phyloP scores from a whole-genome alignment of 83 land plant genomes.

The Larix sibirica region DNA sequence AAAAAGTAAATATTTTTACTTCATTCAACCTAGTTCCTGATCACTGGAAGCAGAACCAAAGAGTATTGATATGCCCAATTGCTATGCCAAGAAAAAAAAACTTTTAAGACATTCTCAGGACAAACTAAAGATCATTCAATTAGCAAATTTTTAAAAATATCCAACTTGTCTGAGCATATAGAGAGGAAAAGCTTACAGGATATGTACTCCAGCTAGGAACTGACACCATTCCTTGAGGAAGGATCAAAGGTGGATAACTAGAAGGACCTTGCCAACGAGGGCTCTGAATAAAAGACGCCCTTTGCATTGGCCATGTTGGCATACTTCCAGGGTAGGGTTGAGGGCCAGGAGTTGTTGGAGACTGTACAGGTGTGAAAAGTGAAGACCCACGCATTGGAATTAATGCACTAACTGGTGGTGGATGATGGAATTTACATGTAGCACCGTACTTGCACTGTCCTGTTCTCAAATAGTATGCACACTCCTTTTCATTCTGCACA shows the following conservation, averaged over 20 bases:
- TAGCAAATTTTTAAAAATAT: background rate
- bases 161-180: background rate
- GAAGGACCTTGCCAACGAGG: slow-evolving; percentile 87
- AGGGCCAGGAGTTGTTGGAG: slow-evolving; percentile 73
- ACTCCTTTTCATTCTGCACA: slow-evolving; percentile 82
- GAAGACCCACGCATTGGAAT: slow-evolving; percentile 71
- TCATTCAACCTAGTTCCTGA: background rate
- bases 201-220: slow-evolving; percentile 80
- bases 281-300: slow-evolving; percentile 74
- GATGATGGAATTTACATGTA: slow-evolving; percentile 97
- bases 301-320: slow-evolving; percentile 75
- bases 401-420: slow-evolving; percentile 72
- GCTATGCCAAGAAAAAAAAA: background rate
- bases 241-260: slow-evolving; percentile 69
- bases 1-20: background rate
- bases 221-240: slow-evolving; percentile 80
- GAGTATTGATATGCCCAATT: background rate
- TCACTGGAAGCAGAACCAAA: background rate
- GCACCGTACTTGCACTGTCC: slow-evolving; percentile 92
- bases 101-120: background rate
- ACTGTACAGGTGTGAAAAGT: slow-evolving; percentile 58
- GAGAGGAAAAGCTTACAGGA: slow-evolving; percentile 36
- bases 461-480: slow-evolving; percentile 93
- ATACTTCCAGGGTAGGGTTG: slow-evolving; percentile 62
- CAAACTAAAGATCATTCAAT: background rate